phyloP scores from a whole-genome alignment of 352 stramenopile genomes.

The Phytophthora macrochlamydospora region DNA sequence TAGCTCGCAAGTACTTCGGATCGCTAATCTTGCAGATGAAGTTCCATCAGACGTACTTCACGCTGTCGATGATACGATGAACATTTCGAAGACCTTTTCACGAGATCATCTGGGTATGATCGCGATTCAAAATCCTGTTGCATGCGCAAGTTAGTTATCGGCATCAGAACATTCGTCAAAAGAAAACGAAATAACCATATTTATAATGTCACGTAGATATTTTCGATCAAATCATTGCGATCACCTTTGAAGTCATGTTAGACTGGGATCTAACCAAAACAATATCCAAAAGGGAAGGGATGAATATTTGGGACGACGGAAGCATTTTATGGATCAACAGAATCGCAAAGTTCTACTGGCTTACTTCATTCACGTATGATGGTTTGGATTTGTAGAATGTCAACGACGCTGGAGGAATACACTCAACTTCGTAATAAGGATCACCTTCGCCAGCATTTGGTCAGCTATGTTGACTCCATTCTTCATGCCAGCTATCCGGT shows the following conservation, averaged over 20 bases:
- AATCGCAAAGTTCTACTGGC: background rate
- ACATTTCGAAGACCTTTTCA: too few species aligned
- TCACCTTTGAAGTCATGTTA: background rate
- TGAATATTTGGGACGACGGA: background rate
- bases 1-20: too few species aligned
- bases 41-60: too few species aligned
- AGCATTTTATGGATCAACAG: background rate
- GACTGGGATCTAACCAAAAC: background rate
- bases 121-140: too few species aligned
- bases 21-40: too few species aligned
- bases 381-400: background rate
- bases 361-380: background rate
- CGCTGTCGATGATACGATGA: too few species aligned
- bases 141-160: too few species aligned
- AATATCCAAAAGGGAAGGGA: background rate
- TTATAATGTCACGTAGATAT: too few species aligned
- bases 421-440: background rate
- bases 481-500: background rate
- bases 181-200: too few species aligned
- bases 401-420: background rate
- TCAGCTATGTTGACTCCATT: background rate
- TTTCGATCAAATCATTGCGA: too few species aligned
- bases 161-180: too few species aligned
- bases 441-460: background rate
- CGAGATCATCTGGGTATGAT: too few species aligned